A percentile compares a stretch with the other conserved stretches of the same genome.
Evolutionary conservation across 176 grass and related monocot genomes (phyloP).

Genomic region (Cenchrus fungigraminus): DNA sequence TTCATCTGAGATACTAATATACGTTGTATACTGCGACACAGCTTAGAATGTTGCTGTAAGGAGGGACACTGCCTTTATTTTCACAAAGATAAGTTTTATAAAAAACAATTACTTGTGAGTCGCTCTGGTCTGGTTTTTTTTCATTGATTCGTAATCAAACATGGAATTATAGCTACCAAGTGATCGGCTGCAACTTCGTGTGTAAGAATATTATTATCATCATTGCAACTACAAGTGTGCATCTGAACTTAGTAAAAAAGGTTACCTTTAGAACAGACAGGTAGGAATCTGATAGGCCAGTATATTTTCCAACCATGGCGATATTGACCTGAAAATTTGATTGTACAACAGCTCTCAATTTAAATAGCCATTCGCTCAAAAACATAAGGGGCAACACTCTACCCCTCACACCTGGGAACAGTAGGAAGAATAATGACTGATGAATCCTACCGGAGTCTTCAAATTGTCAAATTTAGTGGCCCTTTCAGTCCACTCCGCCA

Average conservation of each 20-base stretch:
- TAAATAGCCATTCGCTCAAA: neutral
- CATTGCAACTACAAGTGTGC: constrained; percentile 27
- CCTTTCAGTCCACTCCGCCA: constrained; percentile 75
- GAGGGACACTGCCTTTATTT: constrained; percentile 13
- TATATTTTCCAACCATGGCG: constrained; percentile 92
- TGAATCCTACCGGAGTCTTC: constrained; percentile 58
- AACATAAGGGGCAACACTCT: neutral
- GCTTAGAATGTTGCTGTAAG: neutral
- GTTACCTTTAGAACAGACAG: constrained; percentile 89
- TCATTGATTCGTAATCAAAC: constrained; percentile 24
- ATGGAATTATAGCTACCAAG: neutral
- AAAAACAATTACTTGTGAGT: neutral
- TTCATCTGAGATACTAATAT: neutral
- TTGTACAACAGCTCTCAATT: constrained; percentile 27
- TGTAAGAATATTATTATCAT: constrained; percentile 1
- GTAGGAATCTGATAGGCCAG: constrained; percentile 77
- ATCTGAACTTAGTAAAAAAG: constrained; percentile 26
- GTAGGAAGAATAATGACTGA: constrained; percentile 12
- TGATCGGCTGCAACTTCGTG: constrained; percentile 7
- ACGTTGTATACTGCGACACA: neutral
- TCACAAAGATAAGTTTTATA: neutral
- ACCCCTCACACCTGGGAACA: neutral
- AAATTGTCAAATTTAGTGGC: constrained; percentile 75
- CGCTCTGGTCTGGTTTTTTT: neutral
- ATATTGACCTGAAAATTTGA: constrained; percentile 79